Conservation (phyloP, 2,329 filamentous ascomycete species). For the Colletotrichum tropicicola region DNA sequence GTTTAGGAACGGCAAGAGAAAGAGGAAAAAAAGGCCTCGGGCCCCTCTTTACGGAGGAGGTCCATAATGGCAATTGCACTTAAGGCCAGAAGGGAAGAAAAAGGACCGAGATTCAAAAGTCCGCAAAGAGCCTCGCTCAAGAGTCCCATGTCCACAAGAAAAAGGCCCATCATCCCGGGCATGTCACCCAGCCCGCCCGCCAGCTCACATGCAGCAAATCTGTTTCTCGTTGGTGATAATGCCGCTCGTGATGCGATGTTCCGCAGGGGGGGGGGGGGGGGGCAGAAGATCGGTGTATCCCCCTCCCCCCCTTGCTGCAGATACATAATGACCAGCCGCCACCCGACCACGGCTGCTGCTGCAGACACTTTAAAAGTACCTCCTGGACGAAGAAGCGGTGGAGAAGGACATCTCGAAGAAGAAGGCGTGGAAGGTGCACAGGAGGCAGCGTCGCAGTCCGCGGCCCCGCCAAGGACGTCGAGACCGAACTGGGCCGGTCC, state of each 20-base stretch:
- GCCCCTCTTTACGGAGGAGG: not conserved
- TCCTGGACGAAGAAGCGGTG: no score
- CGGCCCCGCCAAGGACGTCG: not conserved
- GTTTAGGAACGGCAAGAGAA: not conserved
- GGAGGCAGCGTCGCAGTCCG: not conserved
- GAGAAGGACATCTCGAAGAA: no score
- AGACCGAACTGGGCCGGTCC: slow-evolving; percentile 1
- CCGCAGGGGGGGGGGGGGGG: not conserved
- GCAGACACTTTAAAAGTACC: not conserved
- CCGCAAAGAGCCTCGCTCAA: not conserved
- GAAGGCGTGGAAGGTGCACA: not conserved
- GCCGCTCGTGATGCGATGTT: slow-evolving; percentile 13
- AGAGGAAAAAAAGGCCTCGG: not conserved
- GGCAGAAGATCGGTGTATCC: not conserved
- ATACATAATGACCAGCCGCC: no score
- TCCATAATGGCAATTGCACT: no score
- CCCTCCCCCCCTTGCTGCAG: no score
- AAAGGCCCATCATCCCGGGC: not conserved
- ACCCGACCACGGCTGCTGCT: no score
- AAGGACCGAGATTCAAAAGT: not conserved
- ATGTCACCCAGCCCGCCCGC: not conserved
- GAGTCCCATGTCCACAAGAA: not conserved
- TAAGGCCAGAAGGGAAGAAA: not conserved
- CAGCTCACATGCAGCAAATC: not conserved
- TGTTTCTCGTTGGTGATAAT: not conserved